Evolutionary conservation across 1,284 basidiomycete species (phyloP).

Genomic region (Phylloboletellus chloephorus): DNA sequence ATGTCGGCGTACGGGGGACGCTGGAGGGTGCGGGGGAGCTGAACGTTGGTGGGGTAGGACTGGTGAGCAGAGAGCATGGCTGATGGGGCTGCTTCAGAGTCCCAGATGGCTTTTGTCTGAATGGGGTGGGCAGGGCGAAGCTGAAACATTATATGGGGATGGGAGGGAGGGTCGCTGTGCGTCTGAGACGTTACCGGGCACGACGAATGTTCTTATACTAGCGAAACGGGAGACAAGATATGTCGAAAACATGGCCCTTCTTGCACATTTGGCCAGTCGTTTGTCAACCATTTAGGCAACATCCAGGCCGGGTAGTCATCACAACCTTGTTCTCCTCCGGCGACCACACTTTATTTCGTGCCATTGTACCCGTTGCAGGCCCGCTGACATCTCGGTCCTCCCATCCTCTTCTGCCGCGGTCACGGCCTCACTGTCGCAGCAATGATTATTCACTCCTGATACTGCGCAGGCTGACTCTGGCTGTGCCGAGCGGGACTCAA

Average conservation of each 20-base stretch:
- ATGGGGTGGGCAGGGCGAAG: slow-evolving; percentile 33
- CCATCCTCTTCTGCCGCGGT: no score
- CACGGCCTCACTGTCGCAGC: no score
- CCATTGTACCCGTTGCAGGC: no score
- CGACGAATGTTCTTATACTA: slow-evolving; percentile 26
- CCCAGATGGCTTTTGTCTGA: slow-evolving; percentile 34
- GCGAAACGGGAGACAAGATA: slow-evolving; percentile 28
- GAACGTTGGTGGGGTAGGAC: slow-evolving; percentile 36
- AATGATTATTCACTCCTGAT: no score
- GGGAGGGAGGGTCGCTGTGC: no score
- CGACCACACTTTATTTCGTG: no score
- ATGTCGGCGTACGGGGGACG: slow-evolving; percentile 52
- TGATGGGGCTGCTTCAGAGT: slow-evolving; percentile 27
- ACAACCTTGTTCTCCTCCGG: no score
- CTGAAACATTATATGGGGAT: slow-evolving; percentile 34
- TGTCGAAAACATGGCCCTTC: slow-evolving; percentile 28
- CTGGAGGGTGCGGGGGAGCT: slow-evolving; percentile 54
- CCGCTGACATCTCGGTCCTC: no score
- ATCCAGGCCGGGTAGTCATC: slow-evolving; percentile 25
- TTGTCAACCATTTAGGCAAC: slow-evolving; percentile 32
- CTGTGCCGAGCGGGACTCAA: no score
- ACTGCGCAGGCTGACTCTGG: no score
- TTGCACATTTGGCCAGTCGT: slow-evolving; percentile 33
- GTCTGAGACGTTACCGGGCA: slow-evolving; percentile 17
- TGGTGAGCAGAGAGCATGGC: slow-evolving; percentile 30